Percentiles rank a stretch among this genome's conserved stretches.
These are phyloP conservation scores for Penicillium verhagenii DNA, from an alignment of 495 filamentous ascomycete species.

Conservation along the genomic window DNA sequence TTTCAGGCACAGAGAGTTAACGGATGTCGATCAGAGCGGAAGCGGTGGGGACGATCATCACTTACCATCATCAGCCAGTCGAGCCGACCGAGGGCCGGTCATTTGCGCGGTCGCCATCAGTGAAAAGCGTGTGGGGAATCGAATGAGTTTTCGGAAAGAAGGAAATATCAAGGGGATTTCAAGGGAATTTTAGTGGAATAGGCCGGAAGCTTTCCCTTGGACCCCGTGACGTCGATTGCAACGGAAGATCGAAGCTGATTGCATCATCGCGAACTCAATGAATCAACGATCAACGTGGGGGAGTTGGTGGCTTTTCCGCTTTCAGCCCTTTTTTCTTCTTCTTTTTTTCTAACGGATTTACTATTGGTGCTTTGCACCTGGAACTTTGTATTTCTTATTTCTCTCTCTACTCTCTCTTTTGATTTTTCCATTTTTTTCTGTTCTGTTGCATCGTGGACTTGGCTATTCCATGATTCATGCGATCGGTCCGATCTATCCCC, in stretches of 20 bases:
- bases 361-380: neutral
- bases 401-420: neutral
- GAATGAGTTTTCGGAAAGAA: neutral
- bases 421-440: neutral
- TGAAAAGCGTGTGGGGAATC: neutral
- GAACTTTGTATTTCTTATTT: neutral
- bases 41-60: slow-evolving; percentile 11
- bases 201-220: neutral
- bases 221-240: neutral
- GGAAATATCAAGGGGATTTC: neutral
- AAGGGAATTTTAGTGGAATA: neutral
- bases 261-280: slow-evolving; percentile 8
- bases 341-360: neutral
- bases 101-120: slow-evolving; percentile 35
- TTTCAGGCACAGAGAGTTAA: slow-evolving; percentile 19
- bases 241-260: slow-evolving; percentile 1
- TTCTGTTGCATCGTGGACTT: neutral
- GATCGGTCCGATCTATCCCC: neutral
- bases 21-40: neutral
- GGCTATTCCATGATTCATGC: neutral
- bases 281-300: slow-evolving; percentile 6
- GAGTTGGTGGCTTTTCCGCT: neutral
- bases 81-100: slow-evolving; percentile 30
- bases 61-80: slow-evolving; percentile 46
- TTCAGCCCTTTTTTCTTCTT: neutral